phyloP scores from a whole-genome alignment of 2,329 filamentous ascomycete species.

The Colletotrichum agaves region DNA sequence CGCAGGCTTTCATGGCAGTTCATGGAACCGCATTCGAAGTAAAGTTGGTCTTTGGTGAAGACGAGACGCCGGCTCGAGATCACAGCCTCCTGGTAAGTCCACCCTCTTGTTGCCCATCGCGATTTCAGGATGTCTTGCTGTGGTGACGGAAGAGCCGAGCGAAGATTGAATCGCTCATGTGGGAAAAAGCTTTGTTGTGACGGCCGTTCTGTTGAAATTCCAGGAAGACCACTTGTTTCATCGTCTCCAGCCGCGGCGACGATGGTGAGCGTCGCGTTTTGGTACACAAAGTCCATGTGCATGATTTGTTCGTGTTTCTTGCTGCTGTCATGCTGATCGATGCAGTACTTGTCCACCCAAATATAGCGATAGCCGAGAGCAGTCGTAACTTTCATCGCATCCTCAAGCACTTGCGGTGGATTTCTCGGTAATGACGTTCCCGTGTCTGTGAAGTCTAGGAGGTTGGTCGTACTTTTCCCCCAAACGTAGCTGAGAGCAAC shows the following conservation, averaged over 20 bases:
- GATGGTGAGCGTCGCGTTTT: constrained; percentile 40
- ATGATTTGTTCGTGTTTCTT: constrained; percentile 40
- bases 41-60: constrained; percentile 43
- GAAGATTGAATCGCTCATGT: constrained; percentile 14
- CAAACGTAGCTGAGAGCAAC: constrained; percentile 25
- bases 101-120: constrained; percentile 28
- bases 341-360: constrained; percentile 45
- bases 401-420: constrained; percentile 18
- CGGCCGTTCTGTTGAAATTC: constrained; percentile 7
- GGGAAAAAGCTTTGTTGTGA: not conserved
- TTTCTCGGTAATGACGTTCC: not conserved
- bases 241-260: constrained; percentile 38
- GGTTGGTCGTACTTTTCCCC: constrained; percentile 8
- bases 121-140: constrained; percentile 2
- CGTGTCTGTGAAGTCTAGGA: not conserved
- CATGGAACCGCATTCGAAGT: constrained; percentile 41
- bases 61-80: constrained; percentile 39
- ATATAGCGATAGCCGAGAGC: constrained; percentile 40
- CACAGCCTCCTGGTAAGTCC: constrained; percentile 36
- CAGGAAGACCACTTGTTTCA: constrained; percentile 19
- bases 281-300: constrained; percentile 43
- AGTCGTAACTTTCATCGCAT: constrained; percentile 39
- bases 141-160: constrained; percentile 13
- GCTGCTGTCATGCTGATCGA: constrained; percentile 42
- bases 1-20: constrained; percentile 17